Evolutionary conservation across 2,329 filamentous ascomycete genomes (phyloP).

Genomic region (Diaporthe ampelina): DNA sequence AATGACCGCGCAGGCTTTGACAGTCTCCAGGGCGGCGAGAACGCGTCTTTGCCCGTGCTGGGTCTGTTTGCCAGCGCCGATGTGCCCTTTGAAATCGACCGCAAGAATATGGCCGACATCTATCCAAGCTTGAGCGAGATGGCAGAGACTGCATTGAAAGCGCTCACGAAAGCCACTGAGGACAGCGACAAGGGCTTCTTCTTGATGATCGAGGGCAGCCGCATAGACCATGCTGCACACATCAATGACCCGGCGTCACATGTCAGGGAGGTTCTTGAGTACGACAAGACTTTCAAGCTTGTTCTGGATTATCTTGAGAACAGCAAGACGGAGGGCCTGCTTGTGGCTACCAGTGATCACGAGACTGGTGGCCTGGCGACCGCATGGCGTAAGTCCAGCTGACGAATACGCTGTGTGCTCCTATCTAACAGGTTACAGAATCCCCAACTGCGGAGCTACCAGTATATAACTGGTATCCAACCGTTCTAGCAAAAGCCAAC

Average conservation of each 20-base stretch:
- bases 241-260: constrained; percentile 87
- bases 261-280: constrained; percentile 94
- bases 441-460: constrained; percentile 57
- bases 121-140: constrained; percentile 95
- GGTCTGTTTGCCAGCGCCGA: constrained; percentile 87
- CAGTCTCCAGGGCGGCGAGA: constrained; percentile 74
- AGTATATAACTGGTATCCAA: constrained; percentile 83
- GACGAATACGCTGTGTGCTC: background rate
- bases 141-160: constrained; percentile 83
- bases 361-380: constrained; percentile 92
- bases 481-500: constrained; percentile 81
- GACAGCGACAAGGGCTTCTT: constrained; percentile 95
- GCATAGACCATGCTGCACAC: constrained; percentile 96
- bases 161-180: constrained; percentile 84
- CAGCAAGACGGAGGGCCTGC: constrained; percentile 79
- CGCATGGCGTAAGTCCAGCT: constrained; percentile 74
- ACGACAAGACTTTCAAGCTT: constrained; percentile 86
- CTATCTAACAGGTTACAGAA: constrained; percentile 32
- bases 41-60: constrained; percentile 82
- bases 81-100: constrained; percentile 94
- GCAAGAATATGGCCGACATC: constrained; percentile 79
- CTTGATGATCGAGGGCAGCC: constrained; percentile 96
- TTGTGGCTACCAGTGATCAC: constrained; percentile 94
- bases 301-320: constrained; percentile 88
- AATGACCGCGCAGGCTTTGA: constrained; percentile 82